Conservation (phyloP, 2,329 filamentous ascomycete genomes). For the Pestalotiopsis sp. region DNA sequence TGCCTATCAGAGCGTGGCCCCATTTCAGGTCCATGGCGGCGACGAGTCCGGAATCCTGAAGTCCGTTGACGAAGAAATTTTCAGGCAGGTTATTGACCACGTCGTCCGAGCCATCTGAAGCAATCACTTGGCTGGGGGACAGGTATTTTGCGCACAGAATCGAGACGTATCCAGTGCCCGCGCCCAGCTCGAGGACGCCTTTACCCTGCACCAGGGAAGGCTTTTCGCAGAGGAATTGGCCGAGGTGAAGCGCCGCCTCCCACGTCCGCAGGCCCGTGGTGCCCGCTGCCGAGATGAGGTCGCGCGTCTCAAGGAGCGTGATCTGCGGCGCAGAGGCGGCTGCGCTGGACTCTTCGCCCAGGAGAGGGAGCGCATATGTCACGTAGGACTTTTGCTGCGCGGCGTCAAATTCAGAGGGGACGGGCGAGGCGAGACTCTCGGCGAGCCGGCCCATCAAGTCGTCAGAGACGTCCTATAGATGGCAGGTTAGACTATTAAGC, state of each 20-base stretch:
- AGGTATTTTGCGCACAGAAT: slow-evolving; percentile 74
- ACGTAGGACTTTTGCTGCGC: slow-evolving; percentile 76
- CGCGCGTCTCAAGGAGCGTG: slow-evolving; percentile 69
- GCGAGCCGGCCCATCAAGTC: slow-evolving; percentile 73
- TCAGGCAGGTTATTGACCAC: slow-evolving; percentile 69
- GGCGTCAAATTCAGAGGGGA: slow-evolving; percentile 65
- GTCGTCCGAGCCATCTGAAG: slow-evolving; percentile 75
- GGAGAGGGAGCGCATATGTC: slow-evolving; percentile 62
- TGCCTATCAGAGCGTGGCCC: slow-evolving; percentile 62
- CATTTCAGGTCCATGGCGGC: slow-evolving; percentile 62
- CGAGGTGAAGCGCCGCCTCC: slow-evolving; percentile 78
- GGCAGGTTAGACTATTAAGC: slow-evolving; percentile 21
- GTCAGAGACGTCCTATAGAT: slow-evolving; percentile 77
- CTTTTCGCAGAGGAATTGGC: slow-evolving; percentile 64
- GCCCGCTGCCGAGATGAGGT: slow-evolving; percentile 69
- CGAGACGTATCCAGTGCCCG: slow-evolving; percentile 76
- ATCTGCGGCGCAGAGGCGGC: slow-evolving; percentile 37
- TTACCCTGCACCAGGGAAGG: slow-evolving; percentile 51
- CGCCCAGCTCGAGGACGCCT: slow-evolving; percentile 71
- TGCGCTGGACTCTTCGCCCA: slow-evolving; percentile 18
- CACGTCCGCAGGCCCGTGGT: slow-evolving; percentile 80
- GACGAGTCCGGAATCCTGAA: slow-evolving; percentile 52
- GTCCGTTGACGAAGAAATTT: slow-evolving; percentile 69
- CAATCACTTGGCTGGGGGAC: slow-evolving; percentile 59
- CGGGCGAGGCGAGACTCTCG: slow-evolving; percentile 62